A percentile compares a stretch with the other conserved stretches of the same genome.
phyloP scores from a whole-genome alignment of 768 basidiomycete species.

The Russula olivacea region DNA sequence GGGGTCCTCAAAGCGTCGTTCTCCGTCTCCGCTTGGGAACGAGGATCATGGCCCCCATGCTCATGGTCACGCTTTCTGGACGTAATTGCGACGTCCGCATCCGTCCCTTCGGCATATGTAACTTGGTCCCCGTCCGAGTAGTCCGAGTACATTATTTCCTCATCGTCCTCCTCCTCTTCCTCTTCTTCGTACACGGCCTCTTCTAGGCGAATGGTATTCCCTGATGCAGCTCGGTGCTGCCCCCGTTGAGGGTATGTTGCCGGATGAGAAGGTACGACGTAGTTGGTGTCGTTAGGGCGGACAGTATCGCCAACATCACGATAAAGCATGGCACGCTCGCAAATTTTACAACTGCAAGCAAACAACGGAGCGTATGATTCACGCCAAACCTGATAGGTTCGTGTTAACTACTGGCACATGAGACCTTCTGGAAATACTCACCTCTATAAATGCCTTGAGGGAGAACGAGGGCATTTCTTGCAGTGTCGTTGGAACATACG shows the following conservation, averaged over 20 bases:
- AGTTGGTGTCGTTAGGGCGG: background rate
- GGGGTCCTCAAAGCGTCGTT: conserved; percentile 32
- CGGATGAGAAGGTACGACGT: conserved; percentile 31
- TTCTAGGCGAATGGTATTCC: conserved; percentile 28
- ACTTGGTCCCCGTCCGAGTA: conserved; percentile 12
- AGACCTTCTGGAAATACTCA: conserved; percentile 33
- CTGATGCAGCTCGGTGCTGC: conserved; percentile 4
- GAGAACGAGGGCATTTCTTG: conserved; percentile 39
- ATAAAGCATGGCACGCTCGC: conserved; percentile 56
- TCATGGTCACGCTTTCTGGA: conserved; percentile 34
- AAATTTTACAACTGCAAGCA: conserved; percentile 67
- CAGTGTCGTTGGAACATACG: conserved; percentile 59
- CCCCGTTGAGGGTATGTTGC: conserved; percentile 11
- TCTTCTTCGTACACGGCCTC: conserved; percentile 29
- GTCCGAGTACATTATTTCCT: conserved; percentile 26
- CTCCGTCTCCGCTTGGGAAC: conserved; percentile 31
- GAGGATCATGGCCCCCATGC: conserved; percentile 28
- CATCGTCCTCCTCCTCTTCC: conserved; percentile 34
- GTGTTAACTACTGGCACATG: background rate
- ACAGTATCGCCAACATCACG: conserved; percentile 42
- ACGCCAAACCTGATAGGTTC: conserved; percentile 53
- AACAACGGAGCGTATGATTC: conserved; percentile 68
- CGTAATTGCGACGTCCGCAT: conserved; percentile 30
- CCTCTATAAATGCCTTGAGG: conserved; percentile 45
- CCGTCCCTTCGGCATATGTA: conserved; percentile 27